Percentiles rank a stretch among this genome's conserved stretches.
phyloP scores from a whole-genome alignment of 2,329 filamentous ascomycete genomes.

The Ilyonectria robusta region DNA sequence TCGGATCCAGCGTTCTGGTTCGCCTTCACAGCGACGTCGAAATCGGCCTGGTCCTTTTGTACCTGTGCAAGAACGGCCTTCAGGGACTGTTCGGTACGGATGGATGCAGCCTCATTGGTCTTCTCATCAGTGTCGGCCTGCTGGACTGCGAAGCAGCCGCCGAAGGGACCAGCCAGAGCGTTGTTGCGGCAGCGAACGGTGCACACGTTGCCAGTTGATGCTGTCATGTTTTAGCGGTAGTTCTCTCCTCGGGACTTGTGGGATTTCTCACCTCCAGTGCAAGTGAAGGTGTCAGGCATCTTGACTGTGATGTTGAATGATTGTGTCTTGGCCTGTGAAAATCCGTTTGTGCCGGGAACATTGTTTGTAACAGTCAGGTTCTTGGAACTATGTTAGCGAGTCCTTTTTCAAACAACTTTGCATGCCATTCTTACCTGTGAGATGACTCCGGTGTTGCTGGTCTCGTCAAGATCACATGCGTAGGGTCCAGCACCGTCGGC shows the following conservation, averaged over 20 bases:
- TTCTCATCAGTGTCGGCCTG: conserved; percentile 62
- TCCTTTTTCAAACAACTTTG: neutral
- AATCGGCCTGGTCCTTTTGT: conserved; percentile 64
- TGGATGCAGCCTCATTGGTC: conserved; percentile 58
- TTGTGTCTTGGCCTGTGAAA: conserved; percentile 68
- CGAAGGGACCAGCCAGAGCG: conserved; percentile 69
- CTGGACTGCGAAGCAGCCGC: conserved; percentile 71
- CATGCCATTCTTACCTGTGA: conserved; percentile 24
- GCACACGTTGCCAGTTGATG: conserved; percentile 70
- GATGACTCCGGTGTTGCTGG: conserved; percentile 55
- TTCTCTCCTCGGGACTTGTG: accelerated
- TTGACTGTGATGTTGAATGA: conserved; percentile 70
- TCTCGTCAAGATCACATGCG: conserved; percentile 66
- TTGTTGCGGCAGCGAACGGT: conserved; percentile 73
- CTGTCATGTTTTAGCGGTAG: conserved; percentile 43
- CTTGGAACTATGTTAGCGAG: conserved; percentile 20
- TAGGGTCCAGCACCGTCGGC: conserved; percentile 75
- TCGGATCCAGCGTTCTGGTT: conserved; percentile 58
- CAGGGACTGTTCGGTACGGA: conserved; percentile 62
- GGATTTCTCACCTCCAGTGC: conserved; percentile 63
- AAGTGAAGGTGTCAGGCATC: conserved; percentile 65
- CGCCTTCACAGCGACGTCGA: conserved; percentile 57
- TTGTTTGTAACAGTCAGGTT: conserved; percentile 70
- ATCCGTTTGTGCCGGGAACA: conserved; percentile 70
- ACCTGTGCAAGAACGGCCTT: conserved; percentile 64